Percentiles rank a stretch among this genome's conserved stretches.
Evolutionary conservation across 495 filamentous ascomycete genomes (phyloP).

Genomic region (Podospora comata): DNA sequence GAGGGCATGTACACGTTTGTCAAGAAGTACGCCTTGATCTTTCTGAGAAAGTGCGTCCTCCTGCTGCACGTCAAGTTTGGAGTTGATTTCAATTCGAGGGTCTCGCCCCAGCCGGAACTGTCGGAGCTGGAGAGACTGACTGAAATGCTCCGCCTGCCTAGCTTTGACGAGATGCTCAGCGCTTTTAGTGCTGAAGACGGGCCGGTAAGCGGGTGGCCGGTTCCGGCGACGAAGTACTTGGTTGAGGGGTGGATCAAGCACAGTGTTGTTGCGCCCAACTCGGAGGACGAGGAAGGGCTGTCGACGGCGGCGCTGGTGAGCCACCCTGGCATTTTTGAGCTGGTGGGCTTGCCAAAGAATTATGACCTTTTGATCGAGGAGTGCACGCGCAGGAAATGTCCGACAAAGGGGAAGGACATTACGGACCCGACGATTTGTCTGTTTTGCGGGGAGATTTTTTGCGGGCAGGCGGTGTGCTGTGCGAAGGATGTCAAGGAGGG

Average conservation of each 20-base stretch:
- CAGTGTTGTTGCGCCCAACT: background rate
- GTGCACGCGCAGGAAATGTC: slow-evolving; percentile 78
- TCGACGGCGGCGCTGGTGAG: slow-evolving; percentile 51
- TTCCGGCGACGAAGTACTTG: slow-evolving; percentile 28
- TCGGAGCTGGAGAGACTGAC: slow-evolving; percentile 83
- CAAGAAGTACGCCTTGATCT: slow-evolving; percentile 79
- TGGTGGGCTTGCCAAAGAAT: slow-evolving; percentile 86
- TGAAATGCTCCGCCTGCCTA: slow-evolving; percentile 67
- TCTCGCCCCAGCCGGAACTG: slow-evolving; percentile 59
- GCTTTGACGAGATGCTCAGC: slow-evolving; percentile 72
- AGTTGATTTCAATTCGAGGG: slow-evolving; percentile 76
- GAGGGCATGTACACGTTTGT: slow-evolving; percentile 48
- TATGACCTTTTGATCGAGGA: slow-evolving; percentile 93
- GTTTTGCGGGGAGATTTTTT: slow-evolving; percentile 94
- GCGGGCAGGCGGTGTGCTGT: slow-evolving; percentile 90
- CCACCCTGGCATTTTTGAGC: slow-evolving; percentile 89
- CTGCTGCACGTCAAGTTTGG: slow-evolving; percentile 86
- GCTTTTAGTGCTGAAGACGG: slow-evolving; percentile 42
- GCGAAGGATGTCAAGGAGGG: slow-evolving; percentile 54
- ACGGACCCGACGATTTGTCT: slow-evolving; percentile 87
- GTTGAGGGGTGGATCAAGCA: slow-evolving; percentile 80
- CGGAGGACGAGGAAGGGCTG: slow-evolving; percentile 16
- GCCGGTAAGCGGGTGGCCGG: slow-evolving; percentile 40
- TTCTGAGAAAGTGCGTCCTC: slow-evolving; percentile 80
- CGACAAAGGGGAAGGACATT: slow-evolving; percentile 84